A percentile compares a stretch with the other conserved stretches of the same genome.
These are phyloP conservation scores for Sesbania bispinosa DNA, from an alignment of 306 rosid species.

Conservation along the genomic window DNA sequence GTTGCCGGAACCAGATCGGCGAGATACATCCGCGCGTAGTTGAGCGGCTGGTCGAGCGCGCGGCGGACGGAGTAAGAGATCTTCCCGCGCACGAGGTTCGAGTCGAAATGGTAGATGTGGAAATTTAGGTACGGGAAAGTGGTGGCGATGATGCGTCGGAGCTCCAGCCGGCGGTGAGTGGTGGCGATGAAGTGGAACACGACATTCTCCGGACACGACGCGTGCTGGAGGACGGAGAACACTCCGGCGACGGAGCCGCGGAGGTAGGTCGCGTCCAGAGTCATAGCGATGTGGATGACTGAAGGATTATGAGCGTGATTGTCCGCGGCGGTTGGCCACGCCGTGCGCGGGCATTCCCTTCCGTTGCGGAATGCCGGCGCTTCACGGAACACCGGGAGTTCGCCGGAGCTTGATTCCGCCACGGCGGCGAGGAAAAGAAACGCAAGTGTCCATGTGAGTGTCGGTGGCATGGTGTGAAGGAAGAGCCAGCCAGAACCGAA, in stretches of 20 bases:
- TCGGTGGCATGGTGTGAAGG: slow-evolving; percentile 36
- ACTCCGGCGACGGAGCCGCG: slow-evolving; percentile 90
- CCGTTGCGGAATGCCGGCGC: slow-evolving; percentile 94
- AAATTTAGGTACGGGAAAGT: slow-evolving; percentile 77
- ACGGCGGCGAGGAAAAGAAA: slow-evolving; percentile 10
- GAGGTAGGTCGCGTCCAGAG: slow-evolving; percentile 76
- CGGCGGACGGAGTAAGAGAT: slow-evolving; percentile 80
- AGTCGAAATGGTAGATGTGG: slow-evolving; percentile 69
- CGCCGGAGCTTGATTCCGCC: not conserved
- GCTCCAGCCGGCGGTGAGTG: slow-evolving; percentile 45
- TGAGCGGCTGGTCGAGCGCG: slow-evolving; percentile 87
- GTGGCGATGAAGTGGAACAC: slow-evolving; percentile 82
- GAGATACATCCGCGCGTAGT: slow-evolving; percentile 86
- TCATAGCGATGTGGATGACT: slow-evolving; percentile 85
- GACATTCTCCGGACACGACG: slow-evolving; percentile 79
- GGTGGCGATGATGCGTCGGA: slow-evolving; percentile 56
- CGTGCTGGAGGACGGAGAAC: slow-evolving; percentile 80
- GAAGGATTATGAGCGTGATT: slow-evolving; percentile 36
- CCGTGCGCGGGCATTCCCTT: slow-evolving; percentile 44
- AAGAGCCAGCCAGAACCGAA: not conserved
- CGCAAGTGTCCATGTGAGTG: not conserved
- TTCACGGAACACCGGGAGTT: slow-evolving; percentile 55
- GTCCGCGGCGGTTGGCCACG: too few species aligned
- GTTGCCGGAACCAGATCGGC: slow-evolving; percentile 62
- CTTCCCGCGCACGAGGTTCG: slow-evolving; percentile 69